A percentile compares a stretch with the other conserved stretches of the same genome.
Conservation (phyloP, 2,329 filamentous ascomycete genomes). For the Pseudogymnoascus sp. region DNA sequence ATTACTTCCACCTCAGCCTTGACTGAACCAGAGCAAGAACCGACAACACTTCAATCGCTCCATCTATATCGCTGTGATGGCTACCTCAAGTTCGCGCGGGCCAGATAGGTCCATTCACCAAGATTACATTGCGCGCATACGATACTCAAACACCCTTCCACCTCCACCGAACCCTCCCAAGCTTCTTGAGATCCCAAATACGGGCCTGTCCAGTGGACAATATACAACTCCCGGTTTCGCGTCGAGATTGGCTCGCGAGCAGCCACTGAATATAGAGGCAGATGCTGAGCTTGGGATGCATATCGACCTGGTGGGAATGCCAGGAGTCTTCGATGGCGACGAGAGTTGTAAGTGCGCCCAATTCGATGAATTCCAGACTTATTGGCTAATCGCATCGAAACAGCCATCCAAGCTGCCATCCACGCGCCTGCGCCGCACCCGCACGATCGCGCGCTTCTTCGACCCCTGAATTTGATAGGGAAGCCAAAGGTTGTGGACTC, state of each 20-base stretch:
- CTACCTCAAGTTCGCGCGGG: conserved; percentile 36
- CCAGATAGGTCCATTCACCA: conserved; percentile 62
- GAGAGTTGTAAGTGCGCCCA: conserved; percentile 66
- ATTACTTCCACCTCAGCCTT: conserved; percentile 8
- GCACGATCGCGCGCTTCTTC: conserved; percentile 74
- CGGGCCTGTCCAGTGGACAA: conserved; percentile 74
- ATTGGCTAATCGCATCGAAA: conserved; percentile 10
- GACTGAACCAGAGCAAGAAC: neutral
- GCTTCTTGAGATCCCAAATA: conserved; percentile 92
- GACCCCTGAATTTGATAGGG: conserved; percentile 75
- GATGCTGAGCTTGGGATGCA: conserved; percentile 98
- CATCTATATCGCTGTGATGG: conserved; percentile 26
- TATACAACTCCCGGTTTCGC: conserved; percentile 90
- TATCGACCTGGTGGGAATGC: conserved; percentile 88
- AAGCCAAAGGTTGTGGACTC: conserved; percentile 71
- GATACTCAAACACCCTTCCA: conserved; percentile 92
- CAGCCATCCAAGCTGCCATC: conserved; percentile 75
- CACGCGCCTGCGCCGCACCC: conserved; percentile 67
- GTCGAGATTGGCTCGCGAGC: conserved; percentile 79
- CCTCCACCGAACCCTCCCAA: conserved; percentile 92
- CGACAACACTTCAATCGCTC: neutral
- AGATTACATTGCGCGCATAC: conserved; percentile 92
- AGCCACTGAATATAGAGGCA: conserved; percentile 91
- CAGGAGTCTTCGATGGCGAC: conserved; percentile 89
- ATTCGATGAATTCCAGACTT: conserved; percentile 14